Base-by-base conservation (phyloP, 805 yeast species). In the Candida pseudoglaebosa region DNA sequence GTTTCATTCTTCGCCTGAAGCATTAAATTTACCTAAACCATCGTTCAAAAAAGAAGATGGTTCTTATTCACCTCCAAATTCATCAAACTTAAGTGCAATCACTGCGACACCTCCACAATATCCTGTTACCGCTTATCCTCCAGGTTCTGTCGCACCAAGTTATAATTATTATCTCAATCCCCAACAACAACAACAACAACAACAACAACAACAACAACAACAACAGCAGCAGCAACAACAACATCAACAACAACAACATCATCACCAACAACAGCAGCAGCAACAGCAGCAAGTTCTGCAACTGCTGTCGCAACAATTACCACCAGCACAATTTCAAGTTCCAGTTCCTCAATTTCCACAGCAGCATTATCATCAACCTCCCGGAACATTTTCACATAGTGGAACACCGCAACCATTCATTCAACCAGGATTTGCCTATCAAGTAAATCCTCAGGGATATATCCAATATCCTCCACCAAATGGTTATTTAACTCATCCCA, bases 1-100 rank as follows among this genome's bases (percentile, higher is more conserved):
- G 26, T 75, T 75, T 50, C 77, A 72, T 50, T 70, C 76, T 22
- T 73, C 78, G 17, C 81, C 81, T 1, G 74, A 75, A 24, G 79
- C 80, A 3, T 57, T 73, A 41, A 70, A 75, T 12, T 66, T 75
- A 43, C 81, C 81, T 13, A 75, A 74, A 46, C 81, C 81, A 7
- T 66, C 78, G 5, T 75, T 75, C 48, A 65, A 61, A 34, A 42
- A 14, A n/a, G 32, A 30, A 22, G 37, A 36, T 24, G 36, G 37
- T 24, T 13, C 38, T 28, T 15, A 42, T 10, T 34, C 50, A 26
- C 35, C 45, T 18, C 31, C 44, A 21, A 37, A 42, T 24, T 37
- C 47, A 15, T 32, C 51, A 31, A 33, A 39, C 10, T 29, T 34
- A 24, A 24, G 36, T 20, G 28, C 41, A 9, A 17, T 42, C 52